Evolutionary conservation across 257 asterid species (phyloP).

Genomic region (Schizonepeta tenuifolia): DNA sequence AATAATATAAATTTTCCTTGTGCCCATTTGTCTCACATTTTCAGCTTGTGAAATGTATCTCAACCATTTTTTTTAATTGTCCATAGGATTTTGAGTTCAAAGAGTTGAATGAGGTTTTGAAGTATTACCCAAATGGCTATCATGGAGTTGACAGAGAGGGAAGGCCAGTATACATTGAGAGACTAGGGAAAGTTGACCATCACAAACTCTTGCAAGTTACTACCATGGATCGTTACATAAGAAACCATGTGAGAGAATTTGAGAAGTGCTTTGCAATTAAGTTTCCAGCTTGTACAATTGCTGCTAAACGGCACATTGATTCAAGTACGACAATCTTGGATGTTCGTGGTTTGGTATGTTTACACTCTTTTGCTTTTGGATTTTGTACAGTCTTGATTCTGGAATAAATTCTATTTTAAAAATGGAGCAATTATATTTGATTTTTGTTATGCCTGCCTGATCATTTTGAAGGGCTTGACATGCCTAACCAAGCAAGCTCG

Average conservation of each 20-base stretch:
- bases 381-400: constrained; percentile 7
- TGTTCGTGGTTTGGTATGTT: constrained; percentile 87
- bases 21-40: constrained; percentile 21
- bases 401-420: background rate
- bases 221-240: constrained; percentile 72
- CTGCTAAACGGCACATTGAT: constrained; percentile 86
- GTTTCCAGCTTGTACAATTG: constrained; percentile 86
- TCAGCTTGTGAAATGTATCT: constrained; percentile 1
- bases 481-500: too few relatives aligned
- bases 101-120: constrained; percentile 75
- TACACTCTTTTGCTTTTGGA: constrained; percentile 24
- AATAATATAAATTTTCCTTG: constrained; percentile 1
- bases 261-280: constrained; percentile 77
- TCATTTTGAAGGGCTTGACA: too few relatives aligned
- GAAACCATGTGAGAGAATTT: constrained; percentile 75
- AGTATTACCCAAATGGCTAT: constrained; percentile 80
- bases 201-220: constrained; percentile 86
- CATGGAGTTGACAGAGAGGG: constrained; percentile 91
- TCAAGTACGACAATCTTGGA: constrained; percentile 86
- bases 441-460: constrained; percentile 17
- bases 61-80: constrained; percentile 20
- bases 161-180: constrained; percentile 84
- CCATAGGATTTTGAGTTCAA: constrained; percentile 71
- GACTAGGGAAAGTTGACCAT: constrained; percentile 83
- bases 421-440: background rate